Conservation (phyloP, 768 basidiomycete genomes). For the Mycena vitilis region DNA sequence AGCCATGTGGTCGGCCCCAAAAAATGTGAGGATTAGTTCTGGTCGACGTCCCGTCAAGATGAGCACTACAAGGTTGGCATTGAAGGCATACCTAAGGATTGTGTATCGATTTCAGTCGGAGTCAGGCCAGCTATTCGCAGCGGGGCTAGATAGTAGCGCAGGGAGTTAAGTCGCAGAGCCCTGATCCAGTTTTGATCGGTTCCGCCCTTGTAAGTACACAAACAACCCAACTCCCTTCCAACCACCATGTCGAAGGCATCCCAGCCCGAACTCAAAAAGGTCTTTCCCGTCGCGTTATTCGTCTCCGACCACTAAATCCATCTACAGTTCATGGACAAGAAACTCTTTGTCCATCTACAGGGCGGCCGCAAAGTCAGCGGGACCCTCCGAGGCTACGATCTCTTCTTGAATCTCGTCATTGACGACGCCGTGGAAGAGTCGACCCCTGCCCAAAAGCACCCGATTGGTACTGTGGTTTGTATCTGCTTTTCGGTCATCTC, state of each 20-base stretch:
- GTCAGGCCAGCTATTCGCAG: neutral
- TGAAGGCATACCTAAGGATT: slow-evolving; percentile 11
- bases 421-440: slow-evolving; percentile 96
- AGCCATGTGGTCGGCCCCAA: slow-evolving; percentile 50
- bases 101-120: neutral
- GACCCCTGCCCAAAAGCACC: slow-evolving; percentile 87
- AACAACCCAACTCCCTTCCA: slow-evolving; percentile 24
- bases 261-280: slow-evolving; percentile 98
- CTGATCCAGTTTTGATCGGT: slow-evolving; percentile 3
- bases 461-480: slow-evolving; percentile 92
- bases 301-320: slow-evolving; percentile 14
- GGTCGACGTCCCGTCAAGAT: slow-evolving; percentile 17
- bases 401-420: slow-evolving; percentile 97
- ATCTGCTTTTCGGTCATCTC: slow-evolving; percentile 2
- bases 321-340: slow-evolving; percentile 97
- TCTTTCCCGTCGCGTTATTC: slow-evolving; percentile 43
- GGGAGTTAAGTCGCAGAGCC: neutral
- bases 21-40: neutral
- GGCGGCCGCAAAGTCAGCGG: slow-evolving; percentile 97
- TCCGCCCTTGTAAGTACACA: neutral
- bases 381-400: slow-evolving; percentile 94
- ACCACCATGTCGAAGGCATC: slow-evolving; percentile 89
- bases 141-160: neutral
- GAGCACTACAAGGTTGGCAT: neutral
- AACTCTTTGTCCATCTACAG: slow-evolving; percentile 92